A percentile compares a stretch with the other conserved stretches of the same genome.
Evolutionary conservation across 2,329 filamentous ascomycete species (phyloP).

Genomic region (Bipolaris oryzae): DNA sequence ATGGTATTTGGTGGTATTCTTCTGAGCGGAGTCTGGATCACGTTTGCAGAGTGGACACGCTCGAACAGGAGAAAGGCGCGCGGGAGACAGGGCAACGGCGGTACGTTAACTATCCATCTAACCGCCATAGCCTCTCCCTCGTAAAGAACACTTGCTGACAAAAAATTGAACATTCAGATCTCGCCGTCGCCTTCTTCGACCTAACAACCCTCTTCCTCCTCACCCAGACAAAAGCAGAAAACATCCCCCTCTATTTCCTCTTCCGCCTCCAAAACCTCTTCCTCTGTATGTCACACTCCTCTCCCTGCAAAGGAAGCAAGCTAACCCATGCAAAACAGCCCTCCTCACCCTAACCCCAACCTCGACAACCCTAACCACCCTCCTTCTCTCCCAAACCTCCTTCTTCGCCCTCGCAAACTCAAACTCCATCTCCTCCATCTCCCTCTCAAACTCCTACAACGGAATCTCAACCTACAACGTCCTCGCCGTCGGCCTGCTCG

Average conservation of each 20-base stretch:
- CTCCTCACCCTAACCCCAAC: slow-evolving; percentile 55
- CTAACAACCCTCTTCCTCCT: slow-evolving; percentile 78
- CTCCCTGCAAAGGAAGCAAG: neutral
- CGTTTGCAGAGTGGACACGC: slow-evolving; percentile 37
- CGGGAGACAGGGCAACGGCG: slow-evolving; percentile 28
- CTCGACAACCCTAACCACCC: slow-evolving; percentile 69
- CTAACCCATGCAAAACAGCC: slow-evolving; percentile 18
- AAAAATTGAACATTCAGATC: slow-evolving; percentile 38
- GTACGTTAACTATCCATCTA: slow-evolving; percentile 22
- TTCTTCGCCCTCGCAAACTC: slow-evolving; percentile 93
- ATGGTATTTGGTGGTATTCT: slow-evolving; percentile 49
- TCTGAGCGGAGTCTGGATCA: slow-evolving; percentile 37
- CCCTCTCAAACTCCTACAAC: slow-evolving; percentile 94
- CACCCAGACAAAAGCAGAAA: slow-evolving; percentile 84
- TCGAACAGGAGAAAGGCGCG: slow-evolving; percentile 22
- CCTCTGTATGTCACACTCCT: slow-evolving; percentile 47
- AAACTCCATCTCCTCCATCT: slow-evolving; percentile 94
- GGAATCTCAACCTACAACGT: slow-evolving; percentile 83
- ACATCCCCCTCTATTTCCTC: slow-evolving; percentile 82
- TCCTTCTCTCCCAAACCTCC: slow-evolving; percentile 78
- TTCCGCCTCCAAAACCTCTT: slow-evolving; percentile 68
- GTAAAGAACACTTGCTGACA: neutral
- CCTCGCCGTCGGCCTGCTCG: slow-evolving; percentile 78
- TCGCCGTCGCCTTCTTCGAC: slow-evolving; percentile 61
- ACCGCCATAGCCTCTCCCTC: too few relatives aligned